These are phyloP conservation scores for Acanthamoeba sp. DNA, from an alignment of 208 protist genomes.

Conservation along the genomic window DNA sequence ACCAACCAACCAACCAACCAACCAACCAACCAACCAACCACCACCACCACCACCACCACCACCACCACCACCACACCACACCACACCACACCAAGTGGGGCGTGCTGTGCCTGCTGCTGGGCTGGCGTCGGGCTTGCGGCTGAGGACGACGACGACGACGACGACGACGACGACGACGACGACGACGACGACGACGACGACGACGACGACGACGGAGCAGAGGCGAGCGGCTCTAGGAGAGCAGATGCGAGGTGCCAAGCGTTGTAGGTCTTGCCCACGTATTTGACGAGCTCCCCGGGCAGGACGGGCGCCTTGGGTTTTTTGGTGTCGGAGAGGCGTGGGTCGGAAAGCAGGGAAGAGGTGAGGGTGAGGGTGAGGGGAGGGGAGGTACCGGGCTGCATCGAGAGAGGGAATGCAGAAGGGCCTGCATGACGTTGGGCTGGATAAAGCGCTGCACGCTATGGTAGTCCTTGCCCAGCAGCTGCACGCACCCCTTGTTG, in stretches of 20 bases:
- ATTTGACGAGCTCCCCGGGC: conserved; percentile 57
- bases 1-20: background rate
- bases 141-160: too few species aligned
- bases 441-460: conserved; percentile 1
- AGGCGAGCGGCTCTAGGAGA: background rate
- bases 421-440: conserved; percentile 11
- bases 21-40: too few species aligned
- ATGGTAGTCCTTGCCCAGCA: conserved; percentile 54
- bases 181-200: background rate
- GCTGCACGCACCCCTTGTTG: background rate
- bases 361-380: background rate
- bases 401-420: background rate
- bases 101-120: too few species aligned
- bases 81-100: too few species aligned
- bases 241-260: conserved; percentile 28
- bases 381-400: background rate
- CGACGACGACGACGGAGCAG: background rate
- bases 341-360: background rate
- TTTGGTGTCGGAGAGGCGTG: too few species aligned
- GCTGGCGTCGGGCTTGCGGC: too few species aligned
- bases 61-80: too few species aligned
- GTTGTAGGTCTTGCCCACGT: conserved; percentile 63
- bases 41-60: too few species aligned
- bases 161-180: too few species aligned
- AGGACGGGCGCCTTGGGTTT: background rate